phyloP scores from a whole-genome alignment of 2,329 filamentous ascomycete genomes.

The Curvularia sp. region DNA sequence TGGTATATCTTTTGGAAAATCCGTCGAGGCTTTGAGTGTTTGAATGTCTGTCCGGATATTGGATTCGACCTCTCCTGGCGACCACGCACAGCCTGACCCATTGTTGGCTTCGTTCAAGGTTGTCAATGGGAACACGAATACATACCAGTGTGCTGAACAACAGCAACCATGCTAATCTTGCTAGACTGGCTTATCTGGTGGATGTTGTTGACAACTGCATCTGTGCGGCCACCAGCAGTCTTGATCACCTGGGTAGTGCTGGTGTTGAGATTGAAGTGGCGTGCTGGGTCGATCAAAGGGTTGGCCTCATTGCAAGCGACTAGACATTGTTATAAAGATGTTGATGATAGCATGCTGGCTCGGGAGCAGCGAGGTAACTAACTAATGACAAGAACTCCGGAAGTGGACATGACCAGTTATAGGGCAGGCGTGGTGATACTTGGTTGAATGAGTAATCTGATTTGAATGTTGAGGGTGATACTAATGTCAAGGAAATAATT shows the following conservation, averaged over 20 bases:
- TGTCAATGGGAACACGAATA: background rate
- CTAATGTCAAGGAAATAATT: background rate
- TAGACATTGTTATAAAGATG: background rate
- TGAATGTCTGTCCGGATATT: conserved; percentile 27
- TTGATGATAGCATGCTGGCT: background rate
- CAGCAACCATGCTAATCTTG: conserved; percentile 29
- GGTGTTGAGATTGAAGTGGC: conserved; percentile 31
- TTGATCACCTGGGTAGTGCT: conserved; percentile 26
- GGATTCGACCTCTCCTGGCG: conserved; percentile 15
- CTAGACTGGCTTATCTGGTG: conserved; percentile 21
- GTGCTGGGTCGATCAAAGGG: conserved; percentile 22
- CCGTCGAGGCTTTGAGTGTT: conserved; percentile 16
- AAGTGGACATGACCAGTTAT: background rate
- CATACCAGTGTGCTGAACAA: conserved; percentile 33
- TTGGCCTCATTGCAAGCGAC: conserved; percentile 11
- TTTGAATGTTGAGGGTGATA: background rate
- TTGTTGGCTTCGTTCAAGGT: background rate
- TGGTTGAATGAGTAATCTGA: background rate
- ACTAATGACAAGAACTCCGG: conserved; percentile 4
- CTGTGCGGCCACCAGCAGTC: conserved; percentile 25
- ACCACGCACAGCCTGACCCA: conserved; percentile 19
- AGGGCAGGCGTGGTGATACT: background rate
- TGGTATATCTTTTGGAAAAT: conserved; percentile 26
- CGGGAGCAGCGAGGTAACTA: background rate
- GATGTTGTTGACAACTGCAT: conserved; percentile 16